These are phyloP conservation scores for Eragrostis nindensis DNA, from an alignment of 176 grass and related monocot genomes.

Conservation along the genomic window DNA sequence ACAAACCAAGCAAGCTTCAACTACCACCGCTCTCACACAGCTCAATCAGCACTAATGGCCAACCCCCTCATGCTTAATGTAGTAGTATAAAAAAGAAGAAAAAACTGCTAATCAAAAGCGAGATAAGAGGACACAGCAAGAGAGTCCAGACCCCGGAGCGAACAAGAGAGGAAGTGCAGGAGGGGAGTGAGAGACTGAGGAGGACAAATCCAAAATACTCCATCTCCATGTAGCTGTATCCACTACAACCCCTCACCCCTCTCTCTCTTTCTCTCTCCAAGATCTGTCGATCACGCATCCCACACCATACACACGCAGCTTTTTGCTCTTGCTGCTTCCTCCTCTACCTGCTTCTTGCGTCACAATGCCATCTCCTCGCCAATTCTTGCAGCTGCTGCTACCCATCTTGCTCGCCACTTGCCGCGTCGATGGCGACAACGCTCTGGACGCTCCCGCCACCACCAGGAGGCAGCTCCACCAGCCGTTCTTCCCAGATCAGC, in stretches of 20 bases:
- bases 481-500: conserved; percentile 66
- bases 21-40: not conserved
- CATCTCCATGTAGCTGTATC: conserved; percentile 51
- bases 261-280: conserved; percentile 28
- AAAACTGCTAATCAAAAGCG: not conserved
- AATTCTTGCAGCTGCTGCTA: conserved; percentile 40
- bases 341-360: conserved; percentile 9
- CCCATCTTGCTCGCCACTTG: conserved; percentile 46
- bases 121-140: conserved; percentile 17
- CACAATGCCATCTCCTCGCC: conserved; percentile 46
- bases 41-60: conserved; percentile 23
- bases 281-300: conserved; percentile 26
- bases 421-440: conserved; percentile 34
- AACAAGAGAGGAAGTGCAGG: not conserved
- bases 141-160: not conserved
- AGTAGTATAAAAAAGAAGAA: not conserved
- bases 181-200: not conserved
- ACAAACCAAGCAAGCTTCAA: conserved; percentile 35
- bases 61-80: conserved; percentile 1
- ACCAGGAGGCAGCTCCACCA: conserved; percentile 57
- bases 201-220: conserved; percentile 39
- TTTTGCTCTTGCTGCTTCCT: conserved; percentile 28
- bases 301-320: conserved; percentile 27
- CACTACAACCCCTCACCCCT: conserved; percentile 18
- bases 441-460: not conserved